A percentile compares a stretch with the other conserved stretches of the same genome.
phyloP scores from a whole-genome alignment of 2,329 filamentous ascomycete genomes.

The Coniella vitis region DNA sequence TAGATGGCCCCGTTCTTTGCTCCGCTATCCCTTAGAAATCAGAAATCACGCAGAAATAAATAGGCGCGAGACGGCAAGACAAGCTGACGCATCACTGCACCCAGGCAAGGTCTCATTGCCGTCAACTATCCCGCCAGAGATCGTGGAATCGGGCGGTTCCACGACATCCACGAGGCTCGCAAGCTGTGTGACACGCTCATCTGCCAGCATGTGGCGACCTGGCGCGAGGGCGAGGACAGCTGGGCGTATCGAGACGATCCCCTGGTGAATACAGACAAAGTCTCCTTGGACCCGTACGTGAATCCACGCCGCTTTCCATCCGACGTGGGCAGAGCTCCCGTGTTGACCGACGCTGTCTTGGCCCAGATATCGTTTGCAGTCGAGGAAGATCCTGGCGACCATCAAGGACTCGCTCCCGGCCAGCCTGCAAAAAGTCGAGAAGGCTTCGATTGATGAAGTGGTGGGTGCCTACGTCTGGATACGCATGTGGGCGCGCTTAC shows the following conservation, averaged over 20 bases:
- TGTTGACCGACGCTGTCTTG: no score
- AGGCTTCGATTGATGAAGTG: conserved; percentile 91
- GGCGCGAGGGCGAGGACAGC: conserved; percentile 81
- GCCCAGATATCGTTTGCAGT: conserved; percentile 67
- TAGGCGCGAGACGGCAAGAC: background rate
- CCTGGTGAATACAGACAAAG: conserved; percentile 77
- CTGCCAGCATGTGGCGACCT: conserved; percentile 89
- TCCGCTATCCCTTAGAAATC: background rate
- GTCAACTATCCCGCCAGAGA: conserved; percentile 89
- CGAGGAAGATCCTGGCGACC: conserved; percentile 69
- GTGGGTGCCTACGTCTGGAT: background rate
- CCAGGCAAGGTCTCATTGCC: conserved; percentile 82
- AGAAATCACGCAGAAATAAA: no score
- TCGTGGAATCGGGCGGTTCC: conserved; percentile 73
- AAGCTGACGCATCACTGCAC: background rate
- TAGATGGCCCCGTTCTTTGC: conserved; percentile 24
- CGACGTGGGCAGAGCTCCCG: no score
- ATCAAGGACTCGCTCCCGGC: conserved; percentile 69
- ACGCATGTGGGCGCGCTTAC: background rate
- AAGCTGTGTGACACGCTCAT: conserved; percentile 81
- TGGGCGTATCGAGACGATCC: conserved; percentile 89
- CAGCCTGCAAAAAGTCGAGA: conserved; percentile 70
- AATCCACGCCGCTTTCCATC: no score
- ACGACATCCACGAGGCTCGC: conserved; percentile 72
- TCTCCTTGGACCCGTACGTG: conserved; percentile 69